Evolutionary conservation across 2,329 filamentous ascomycete species (phyloP), one percentile per base, ranked within the genome.

Genomic region (Magnaporthiopsis poae): DNA sequence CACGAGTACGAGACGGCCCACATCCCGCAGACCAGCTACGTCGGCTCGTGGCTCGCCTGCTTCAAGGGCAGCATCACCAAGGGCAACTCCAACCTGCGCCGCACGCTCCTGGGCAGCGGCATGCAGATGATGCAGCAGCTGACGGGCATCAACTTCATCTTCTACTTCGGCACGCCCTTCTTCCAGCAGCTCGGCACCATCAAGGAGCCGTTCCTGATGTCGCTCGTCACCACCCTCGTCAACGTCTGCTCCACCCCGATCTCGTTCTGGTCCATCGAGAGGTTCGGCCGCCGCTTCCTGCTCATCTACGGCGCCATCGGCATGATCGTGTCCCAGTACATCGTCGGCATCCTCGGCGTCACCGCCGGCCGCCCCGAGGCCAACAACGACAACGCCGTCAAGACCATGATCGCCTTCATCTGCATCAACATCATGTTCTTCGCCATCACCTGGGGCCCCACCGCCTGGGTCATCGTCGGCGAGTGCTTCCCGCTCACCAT

Each of bases 351-450:
- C 72, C 77, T 90, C 60, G 89, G 89, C 77, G 84, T 88, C 66
- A 86, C 84, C 2, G 78, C 84, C 65, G 86, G 86, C 61, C 77
- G 82, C 73, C 70, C 74, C 1, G 78, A 85, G 65, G 81, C 81
- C 73, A 65, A 84, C 78, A 86, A 88, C 76, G 78, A 82, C 68
- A 70, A 80, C 2, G 88, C 86, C 46, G 83, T 85, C 72, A 82
- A 85, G 71, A 86, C 89, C 64, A 88, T 93, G 83, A 92, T 96
- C 70, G 86, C 90, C 68, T 95, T 96, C 81, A 95, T 95, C 75
- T 90, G 88, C 80, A 88, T 96, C 81, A 95, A 92, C 84, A 93
- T 96, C 82, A 92, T 91, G 84, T 94, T 89, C 84, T 96, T 96
- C 77, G 92, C 92, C 68, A 88, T 85, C 67, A 96, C 92, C 70